Evolutionary conservation across 768 basidiomycete genomes (phyloP).

Genomic region (Lentinula detonsa): DNA sequence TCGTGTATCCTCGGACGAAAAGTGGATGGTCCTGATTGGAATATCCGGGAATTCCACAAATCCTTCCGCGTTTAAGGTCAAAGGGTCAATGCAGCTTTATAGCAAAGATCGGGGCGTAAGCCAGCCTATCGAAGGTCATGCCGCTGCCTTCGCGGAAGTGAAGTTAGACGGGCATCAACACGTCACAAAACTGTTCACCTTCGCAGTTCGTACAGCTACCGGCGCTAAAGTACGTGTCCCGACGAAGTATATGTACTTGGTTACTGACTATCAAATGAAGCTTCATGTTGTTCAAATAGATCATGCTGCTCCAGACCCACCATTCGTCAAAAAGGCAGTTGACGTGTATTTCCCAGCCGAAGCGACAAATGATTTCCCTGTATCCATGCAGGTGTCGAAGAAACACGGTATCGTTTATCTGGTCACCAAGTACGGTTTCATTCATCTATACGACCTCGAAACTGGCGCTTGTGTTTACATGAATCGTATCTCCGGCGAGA

Average conservation of each 20-base stretch:
- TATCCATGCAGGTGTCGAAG: slow-evolving; percentile 98
- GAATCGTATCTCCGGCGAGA: slow-evolving; percentile 99
- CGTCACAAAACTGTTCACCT: slow-evolving; percentile 88
- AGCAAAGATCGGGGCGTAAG: slow-evolving; percentile 88
- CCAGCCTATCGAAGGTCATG: slow-evolving; percentile 98
- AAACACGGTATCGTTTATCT: slow-evolving; percentile 96
- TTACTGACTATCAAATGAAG: slow-evolving; percentile 31
- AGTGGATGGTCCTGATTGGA: slow-evolving; percentile 96
- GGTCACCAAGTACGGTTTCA: slow-evolving; percentile 98
- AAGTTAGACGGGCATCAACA: slow-evolving; percentile 86
- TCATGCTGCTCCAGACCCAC: slow-evolving; percentile 86
- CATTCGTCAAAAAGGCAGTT: slow-evolving; percentile 94
- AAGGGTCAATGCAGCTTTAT: slow-evolving; percentile 97
- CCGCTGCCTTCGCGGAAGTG: slow-evolving; percentile 90
- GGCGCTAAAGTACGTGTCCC: slow-evolving; percentile 80
- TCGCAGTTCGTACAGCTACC: slow-evolving; percentile 92
- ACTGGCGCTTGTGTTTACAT: slow-evolving; percentile 97
- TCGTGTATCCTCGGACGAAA: slow-evolving; percentile 85
- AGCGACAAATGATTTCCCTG: slow-evolving; percentile 97
- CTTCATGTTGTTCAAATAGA: slow-evolving; percentile 98
- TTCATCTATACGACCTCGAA: slow-evolving; percentile 98
- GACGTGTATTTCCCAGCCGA: slow-evolving; percentile 99
- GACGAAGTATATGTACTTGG: background rate
- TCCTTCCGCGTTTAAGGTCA: slow-evolving; percentile 96
- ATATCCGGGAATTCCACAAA: slow-evolving; percentile 91